phyloP scores from a whole-genome alignment of 2,329 filamentous ascomycete genomes.

The Escovopsis sp. region DNA sequence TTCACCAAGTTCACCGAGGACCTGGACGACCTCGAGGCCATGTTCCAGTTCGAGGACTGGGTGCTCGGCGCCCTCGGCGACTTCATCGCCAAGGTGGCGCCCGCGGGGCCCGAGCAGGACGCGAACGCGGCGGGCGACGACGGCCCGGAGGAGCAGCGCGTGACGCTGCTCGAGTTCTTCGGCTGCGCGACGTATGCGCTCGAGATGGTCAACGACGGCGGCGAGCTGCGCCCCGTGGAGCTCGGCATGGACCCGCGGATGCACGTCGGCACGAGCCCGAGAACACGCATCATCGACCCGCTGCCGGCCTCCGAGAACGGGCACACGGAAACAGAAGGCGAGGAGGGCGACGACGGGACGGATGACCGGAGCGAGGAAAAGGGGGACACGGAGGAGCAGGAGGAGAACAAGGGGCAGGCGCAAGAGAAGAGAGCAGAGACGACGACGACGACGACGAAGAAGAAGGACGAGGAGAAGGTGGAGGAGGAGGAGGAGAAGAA shows the following conservation, averaged over 20 bases:
- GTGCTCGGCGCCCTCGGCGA: slow-evolving; percentile 2
- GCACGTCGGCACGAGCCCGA: slow-evolving; percentile 4
- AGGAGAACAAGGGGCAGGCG: no score
- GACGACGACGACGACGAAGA: no score
- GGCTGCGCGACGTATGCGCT: slow-evolving; percentile 5
- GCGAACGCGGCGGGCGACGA: no score
- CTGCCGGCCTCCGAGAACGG: not conserved
- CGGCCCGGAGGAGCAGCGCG: not conserved
- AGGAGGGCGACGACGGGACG: not conserved
- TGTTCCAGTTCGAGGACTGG: slow-evolving; percentile 8
- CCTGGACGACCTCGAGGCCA: slow-evolving; percentile 2
- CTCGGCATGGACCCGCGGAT: slow-evolving; percentile 3
- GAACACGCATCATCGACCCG: slow-evolving; percentile 4
- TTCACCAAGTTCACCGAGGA: slow-evolving; percentile 4
- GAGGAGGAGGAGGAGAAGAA: no score
- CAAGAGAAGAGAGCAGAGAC: no score
- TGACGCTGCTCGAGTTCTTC: slow-evolving; percentile 6
- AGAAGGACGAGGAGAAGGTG: no score
- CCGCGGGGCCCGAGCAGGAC: slow-evolving; percentile 1
- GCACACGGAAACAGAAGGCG: not conserved
- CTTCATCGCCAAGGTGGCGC: slow-evolving; percentile 2
- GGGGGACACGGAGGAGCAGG: no score
- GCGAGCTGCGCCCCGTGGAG: slow-evolving; percentile 1
- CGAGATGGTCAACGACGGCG: slow-evolving; percentile 2
- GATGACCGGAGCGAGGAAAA: no score